Conservation (phyloP, 768 basidiomycete species). For the Calocybe indica region DNA sequence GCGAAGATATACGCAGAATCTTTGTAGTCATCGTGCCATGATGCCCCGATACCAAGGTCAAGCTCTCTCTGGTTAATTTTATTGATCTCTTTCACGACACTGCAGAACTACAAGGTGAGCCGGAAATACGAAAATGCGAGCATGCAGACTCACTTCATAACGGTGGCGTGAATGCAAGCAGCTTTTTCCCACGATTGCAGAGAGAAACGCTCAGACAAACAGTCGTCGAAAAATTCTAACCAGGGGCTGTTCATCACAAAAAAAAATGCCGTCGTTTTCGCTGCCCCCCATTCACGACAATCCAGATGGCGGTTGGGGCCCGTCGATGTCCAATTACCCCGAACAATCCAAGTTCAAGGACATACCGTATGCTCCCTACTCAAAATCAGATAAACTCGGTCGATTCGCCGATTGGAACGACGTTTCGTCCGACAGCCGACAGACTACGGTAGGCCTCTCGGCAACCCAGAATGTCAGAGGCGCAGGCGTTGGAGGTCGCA, state of each 20-base stretch:
- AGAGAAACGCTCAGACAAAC: background rate
- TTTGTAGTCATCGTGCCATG: slow-evolving; percentile 98
- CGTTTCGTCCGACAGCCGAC: slow-evolving; percentile 56
- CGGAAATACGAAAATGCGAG: slow-evolving; percentile 1
- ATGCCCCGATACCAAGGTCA: slow-evolving; percentile 65
- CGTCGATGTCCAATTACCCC: slow-evolving; percentile 73
- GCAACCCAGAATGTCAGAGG: slow-evolving; percentile 44
- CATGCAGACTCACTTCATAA: slow-evolving; percentile 63
- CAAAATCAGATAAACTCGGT: slow-evolving; percentile 97
- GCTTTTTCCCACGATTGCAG: slow-evolving; percentile 30
- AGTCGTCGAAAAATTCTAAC: slow-evolving; percentile 21
- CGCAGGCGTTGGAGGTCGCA: slow-evolving; percentile 45
- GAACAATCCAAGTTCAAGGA: slow-evolving; percentile 96
- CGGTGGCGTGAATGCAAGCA: slow-evolving; percentile 16
- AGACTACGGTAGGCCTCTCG: slow-evolving; percentile 43
- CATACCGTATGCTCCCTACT: slow-evolving; percentile 97
- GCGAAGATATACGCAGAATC: slow-evolving; percentile 96
- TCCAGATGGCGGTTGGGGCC: slow-evolving; percentile 92
- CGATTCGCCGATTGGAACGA: slow-evolving; percentile 99
- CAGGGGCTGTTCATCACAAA: slow-evolving; percentile 7
- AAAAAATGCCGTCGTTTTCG: slow-evolving; percentile 70
- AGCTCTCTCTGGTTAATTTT: slow-evolving; percentile 91
- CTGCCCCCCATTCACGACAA: slow-evolving; percentile 88
- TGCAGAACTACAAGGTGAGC: slow-evolving; percentile 23
- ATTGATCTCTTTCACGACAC: slow-evolving; percentile 90